Percentiles rank a stretch among this genome's conserved stretches.
Evolutionary conservation across 345 rosid genomes (phyloP).

Genomic region (Populus ilicifolia): DNA sequence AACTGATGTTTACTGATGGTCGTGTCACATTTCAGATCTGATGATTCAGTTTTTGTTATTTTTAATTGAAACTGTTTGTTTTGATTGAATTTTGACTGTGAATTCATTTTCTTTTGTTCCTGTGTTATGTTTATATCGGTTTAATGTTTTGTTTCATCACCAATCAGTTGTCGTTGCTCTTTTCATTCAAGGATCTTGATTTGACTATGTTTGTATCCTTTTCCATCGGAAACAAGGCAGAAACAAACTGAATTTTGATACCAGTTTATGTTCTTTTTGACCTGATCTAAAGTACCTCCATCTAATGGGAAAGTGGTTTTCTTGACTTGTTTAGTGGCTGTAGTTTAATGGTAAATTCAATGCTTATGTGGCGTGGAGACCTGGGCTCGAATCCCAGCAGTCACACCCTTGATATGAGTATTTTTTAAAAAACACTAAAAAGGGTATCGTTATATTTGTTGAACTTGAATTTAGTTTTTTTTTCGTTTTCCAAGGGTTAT

Average conservation of each 20-base stretch:
- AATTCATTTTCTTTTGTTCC: too few relatives aligned
- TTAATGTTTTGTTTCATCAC: neutral
- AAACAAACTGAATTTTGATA: neutral
- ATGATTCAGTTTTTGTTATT: neutral
- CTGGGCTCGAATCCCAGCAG: conserved; percentile 94
- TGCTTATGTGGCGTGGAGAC: conserved; percentile 36
- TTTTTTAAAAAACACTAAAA: too few relatives aligned
- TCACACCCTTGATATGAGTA: conserved; percentile 30
- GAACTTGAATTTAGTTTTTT: too few relatives aligned
- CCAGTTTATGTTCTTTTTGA: neutral
- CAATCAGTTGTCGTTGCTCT: neutral
- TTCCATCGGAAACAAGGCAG: neutral
- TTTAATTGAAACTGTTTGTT: neutral
- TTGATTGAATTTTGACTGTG: neutral
- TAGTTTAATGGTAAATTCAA: conserved; percentile 26
- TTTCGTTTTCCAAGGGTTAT: neutral
- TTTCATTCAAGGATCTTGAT: neutral
- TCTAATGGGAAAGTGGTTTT: neutral
- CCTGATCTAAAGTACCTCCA: neutral
- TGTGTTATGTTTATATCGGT: neutral
- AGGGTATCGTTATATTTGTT: neutral
- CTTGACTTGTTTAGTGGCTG: conserved; percentile 1
- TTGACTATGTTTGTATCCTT: neutral
- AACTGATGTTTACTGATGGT: neutral
- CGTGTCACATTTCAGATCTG: neutral